Base-by-base conservation (phyloP, 1,139 yeast species). In the Keqinozyma sinolaborantium region DNA sequence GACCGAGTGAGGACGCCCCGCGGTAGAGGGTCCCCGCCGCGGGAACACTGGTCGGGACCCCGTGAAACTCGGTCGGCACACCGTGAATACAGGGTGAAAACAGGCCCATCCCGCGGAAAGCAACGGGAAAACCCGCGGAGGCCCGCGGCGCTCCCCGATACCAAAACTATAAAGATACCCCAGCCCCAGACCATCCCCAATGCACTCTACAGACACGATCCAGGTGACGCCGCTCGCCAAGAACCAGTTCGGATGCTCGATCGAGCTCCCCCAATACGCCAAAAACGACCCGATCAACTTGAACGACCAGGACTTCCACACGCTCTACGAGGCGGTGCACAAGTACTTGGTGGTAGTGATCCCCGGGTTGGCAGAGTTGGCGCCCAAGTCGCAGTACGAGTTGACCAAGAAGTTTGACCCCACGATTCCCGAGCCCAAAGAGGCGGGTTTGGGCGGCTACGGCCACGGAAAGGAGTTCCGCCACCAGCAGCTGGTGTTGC, bases 391-490 rank as follows among this genome's bases (percentile, higher is more conserved):
- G 2, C 95, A 86, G 57, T 84, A 82, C 55, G 56, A 68, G 23
- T 67, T 86, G 33, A 86, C 95, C 23, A 74, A 79, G 43, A 70
- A 84, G 45, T 82, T 85, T 50, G 95, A 85, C 50, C 87, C 92
- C 23, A 62, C 85, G 5, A 77, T 86, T 38, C 72, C 73, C 3
- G 68, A 60, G 35, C 67, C 71, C 15, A 65, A 62, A 36, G 55
- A 53, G 20, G 52, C 51, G 15, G 70, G 70, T 2, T 52, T 50
- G 15, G 80, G 82, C 25, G 74, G 74, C 14, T 86, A 86, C 46
- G 95, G 95, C 24, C 95, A 86, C 48, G 87, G 92, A 34, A 83
- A 83, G 53, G 84, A 83, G 40, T 84, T 85, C 58, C 79, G 92
- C 51, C 90, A 86, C 49, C 73, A 74, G 34, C 77, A 82, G 47